These are phyloP conservation scores for Stagonosporopsis chrysanthemi DNA, from an alignment of 2,329 filamentous ascomycete species.

Conservation along the genomic window DNA sequence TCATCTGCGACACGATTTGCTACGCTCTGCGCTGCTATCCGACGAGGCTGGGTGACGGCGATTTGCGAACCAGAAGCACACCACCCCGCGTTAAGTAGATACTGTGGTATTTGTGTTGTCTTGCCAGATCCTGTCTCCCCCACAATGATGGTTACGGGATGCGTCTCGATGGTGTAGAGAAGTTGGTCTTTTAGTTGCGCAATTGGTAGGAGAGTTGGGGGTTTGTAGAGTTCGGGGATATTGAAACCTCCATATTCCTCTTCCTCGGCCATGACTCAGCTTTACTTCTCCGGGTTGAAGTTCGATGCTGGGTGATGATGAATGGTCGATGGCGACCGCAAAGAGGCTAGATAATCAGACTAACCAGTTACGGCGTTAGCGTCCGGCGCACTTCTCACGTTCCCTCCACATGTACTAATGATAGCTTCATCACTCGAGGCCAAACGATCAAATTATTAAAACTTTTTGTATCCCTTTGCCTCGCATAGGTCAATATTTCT, in stretches of 20 bases:
- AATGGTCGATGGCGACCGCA: not conserved
- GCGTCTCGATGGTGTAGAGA: conserved; percentile 85
- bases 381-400: not conserved
- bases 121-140: conserved; percentile 87
- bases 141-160: conserved; percentile 85
- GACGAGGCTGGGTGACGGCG: conserved; percentile 89
- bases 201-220: conserved; percentile 83
- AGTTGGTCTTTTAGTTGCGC: conserved; percentile 80
- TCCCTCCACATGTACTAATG: no score
- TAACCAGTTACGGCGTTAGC: conserved; percentile 2
- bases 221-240: conserved; percentile 87
- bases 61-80: conserved; percentile 82
- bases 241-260: conserved; percentile 56
- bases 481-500: no score
- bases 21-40: conserved; percentile 90
- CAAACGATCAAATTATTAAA: no score
- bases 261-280: conserved; percentile 44
- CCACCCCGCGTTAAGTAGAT: conserved; percentile 87
- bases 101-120: conserved; percentile 95
- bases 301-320: not conserved
- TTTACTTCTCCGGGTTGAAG: not conserved
- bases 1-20: conserved; percentile 90
- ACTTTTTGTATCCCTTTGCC: no score
- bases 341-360: conserved; percentile 1
- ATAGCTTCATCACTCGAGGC: not conserved